phyloP scores from a whole-genome alignment of 1,284 basidiomycete species.

The Cystobasidium slooffiae region DNA sequence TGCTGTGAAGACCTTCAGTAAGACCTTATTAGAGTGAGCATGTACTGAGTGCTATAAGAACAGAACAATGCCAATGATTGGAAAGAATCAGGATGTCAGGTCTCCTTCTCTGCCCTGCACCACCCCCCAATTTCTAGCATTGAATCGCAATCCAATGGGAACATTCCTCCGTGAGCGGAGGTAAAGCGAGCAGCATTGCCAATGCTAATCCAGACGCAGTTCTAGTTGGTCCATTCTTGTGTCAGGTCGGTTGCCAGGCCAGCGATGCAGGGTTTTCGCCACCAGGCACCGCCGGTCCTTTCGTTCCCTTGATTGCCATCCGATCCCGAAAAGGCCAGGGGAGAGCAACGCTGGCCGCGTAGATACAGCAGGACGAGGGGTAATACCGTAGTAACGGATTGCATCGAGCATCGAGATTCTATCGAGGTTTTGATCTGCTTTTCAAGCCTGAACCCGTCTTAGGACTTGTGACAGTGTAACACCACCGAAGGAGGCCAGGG shows the following conservation, averaged over 20 bases:
- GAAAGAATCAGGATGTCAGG: too few species aligned
- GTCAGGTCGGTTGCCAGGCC: not conserved
- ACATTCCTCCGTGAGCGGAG: too few species aligned
- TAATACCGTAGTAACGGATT: not conserved
- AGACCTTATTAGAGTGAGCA: too few species aligned
- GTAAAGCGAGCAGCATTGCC: too few species aligned
- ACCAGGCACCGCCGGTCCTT: not conserved
- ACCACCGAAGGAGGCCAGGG: not conserved
- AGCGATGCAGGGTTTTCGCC: constrained; percentile 1
- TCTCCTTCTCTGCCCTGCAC: too few species aligned
- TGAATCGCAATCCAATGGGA: too few species aligned
- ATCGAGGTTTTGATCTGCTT: not conserved
- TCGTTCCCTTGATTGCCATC: not conserved
- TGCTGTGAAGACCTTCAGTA: too few species aligned
- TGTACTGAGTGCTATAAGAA: too few species aligned
- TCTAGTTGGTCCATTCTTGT: not conserved
- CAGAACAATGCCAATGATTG: too few species aligned
- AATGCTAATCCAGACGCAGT: not conserved
- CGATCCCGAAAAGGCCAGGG: not conserved
- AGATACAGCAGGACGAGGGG: not conserved
- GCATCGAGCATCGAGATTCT: not conserved
- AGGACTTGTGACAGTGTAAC: too few species aligned
- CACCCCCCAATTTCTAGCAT: too few species aligned
- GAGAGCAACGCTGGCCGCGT: not conserved
- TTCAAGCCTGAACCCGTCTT: too few species aligned